Base-by-base conservation (phyloP, 371 early-diverging fungal species). In the Mortierella sp. region DNA sequence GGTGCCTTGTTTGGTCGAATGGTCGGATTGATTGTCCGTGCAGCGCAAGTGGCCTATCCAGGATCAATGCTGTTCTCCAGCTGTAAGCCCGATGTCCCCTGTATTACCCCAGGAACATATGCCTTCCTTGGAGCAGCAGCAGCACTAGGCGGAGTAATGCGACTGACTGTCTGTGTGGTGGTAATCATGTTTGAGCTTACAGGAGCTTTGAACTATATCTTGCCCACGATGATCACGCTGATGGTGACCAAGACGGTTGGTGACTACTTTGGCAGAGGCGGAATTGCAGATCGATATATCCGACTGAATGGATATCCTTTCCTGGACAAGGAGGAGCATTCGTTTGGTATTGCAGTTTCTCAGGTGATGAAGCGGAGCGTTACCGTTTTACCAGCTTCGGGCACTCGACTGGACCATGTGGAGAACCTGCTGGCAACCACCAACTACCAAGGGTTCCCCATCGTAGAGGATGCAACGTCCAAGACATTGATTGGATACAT, bases 141-240 rank as follows among this genome's bases (percentile, higher is more conserved):
- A 0, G 94, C 95, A 9, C 83, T 98, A 55, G 91, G 91, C 66
- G 90, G 90, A n/a, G 86, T 90, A 9, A 91, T 90, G 87, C 79
- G 88, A 46, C 82, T 91, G 53, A 91, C 92, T 28, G 93, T 95
- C 3, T 90, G 94, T 26, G 90, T 95, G 21, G 95, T 94, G 0
- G 97, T 98, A 4, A 96, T 98, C 68, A 97, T 99, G 96, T 96
- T 98, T 79, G 99, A 99, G 76, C 82, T 99, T 51, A 99, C 99
- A 0, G 98, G 98, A 9, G 95, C 95, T 7, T 83, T 97, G 28
- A 92, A 92, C 37, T 96, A 95, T 69, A 93, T 97, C 57, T 84
- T 99, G 46, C 98, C 98, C 0, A 92, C 96, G 4, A 96, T 97
- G 97, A 91, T 97, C 67, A 89, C 93, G 11, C 85, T 98, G 48